Conservation (phyloP, 73 alveolate species). For the Symbiodinium pilosum region DNA sequence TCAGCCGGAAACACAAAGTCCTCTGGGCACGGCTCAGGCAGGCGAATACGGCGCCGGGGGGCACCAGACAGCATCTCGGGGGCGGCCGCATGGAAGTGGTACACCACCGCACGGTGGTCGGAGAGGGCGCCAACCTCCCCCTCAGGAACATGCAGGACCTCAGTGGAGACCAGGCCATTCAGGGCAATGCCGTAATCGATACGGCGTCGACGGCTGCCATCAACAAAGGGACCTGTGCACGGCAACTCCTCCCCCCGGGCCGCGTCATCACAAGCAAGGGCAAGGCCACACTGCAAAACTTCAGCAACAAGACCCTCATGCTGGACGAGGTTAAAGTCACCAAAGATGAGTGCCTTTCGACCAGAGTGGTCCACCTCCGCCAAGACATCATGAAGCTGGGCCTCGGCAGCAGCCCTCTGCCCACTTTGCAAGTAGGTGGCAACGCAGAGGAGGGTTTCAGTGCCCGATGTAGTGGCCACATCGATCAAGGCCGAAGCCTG, state of each 20-base stretch:
- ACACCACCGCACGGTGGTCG: neutral
- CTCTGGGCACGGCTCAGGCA: neutral
- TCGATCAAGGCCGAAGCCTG: neutral
- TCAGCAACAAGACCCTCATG: neutral
- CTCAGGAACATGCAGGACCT: neutral
- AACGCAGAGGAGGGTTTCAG: neutral
- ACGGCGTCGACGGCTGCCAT: neutral
- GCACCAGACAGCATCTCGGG: neutral
- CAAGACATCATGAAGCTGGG: neutral
- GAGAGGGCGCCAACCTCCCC: neutral
- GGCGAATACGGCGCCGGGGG: neutral
- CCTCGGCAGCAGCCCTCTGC: neutral
- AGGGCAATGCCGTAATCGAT: neutral
- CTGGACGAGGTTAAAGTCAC: neutral
- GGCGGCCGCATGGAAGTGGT: too few species aligned
- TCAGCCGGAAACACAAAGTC: neutral
- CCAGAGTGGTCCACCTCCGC: neutral
- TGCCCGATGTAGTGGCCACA: neutral
- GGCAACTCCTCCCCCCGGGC: neutral
- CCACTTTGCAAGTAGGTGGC: neutral
- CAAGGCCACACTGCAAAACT: neutral
- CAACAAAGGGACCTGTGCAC: neutral
- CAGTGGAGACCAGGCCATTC: neutral
- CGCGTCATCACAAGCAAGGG: neutral
- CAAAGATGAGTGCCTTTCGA: neutral